phyloP scores from a whole-genome alignment of 306 rosid genomes.

The Dalbergia oliveri region DNA sequence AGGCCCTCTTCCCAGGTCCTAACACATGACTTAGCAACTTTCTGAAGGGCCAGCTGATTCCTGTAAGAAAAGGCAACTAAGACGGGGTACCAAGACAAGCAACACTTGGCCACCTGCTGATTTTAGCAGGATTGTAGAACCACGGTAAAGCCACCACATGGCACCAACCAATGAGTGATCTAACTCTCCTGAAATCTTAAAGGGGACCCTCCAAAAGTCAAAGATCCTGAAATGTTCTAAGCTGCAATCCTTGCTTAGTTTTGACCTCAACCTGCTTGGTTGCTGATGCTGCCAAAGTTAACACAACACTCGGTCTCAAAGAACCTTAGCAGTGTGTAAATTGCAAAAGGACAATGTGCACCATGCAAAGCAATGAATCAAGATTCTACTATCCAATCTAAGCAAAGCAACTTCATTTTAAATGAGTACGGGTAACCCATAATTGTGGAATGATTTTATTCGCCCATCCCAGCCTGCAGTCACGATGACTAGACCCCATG shows the following conservation, averaged over 20 bases:
- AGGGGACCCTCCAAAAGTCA: slow-evolving; percentile 49
- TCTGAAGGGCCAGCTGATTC: slow-evolving; percentile 60
- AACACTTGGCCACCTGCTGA: slow-evolving; percentile 57
- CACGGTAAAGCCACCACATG: slow-evolving; percentile 52
- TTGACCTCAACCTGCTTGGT: slow-evolving; percentile 51
- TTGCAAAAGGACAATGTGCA: slow-evolving; percentile 35
- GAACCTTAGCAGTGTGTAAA: slow-evolving; percentile 42
- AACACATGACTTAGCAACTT: slow-evolving; percentile 54
- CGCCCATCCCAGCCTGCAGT: slow-evolving; percentile 97
- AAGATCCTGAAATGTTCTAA: slow-evolving; percentile 34
- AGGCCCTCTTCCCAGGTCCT: slow-evolving; percentile 35
- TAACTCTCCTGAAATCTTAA: slow-evolving; percentile 51
- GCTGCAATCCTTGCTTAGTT: slow-evolving; percentile 44
- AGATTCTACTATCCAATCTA: slow-evolving; percentile 36
- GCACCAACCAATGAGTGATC: slow-evolving; percentile 39
- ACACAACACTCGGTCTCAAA: slow-evolving; percentile 34
- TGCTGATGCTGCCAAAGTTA: slow-evolving; percentile 50
- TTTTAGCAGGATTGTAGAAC: slow-evolving; percentile 53
- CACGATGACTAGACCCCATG: slow-evolving; percentile 95
- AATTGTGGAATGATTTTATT: slow-evolving; percentile 87
- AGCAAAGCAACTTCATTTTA: slow-evolving; percentile 55
- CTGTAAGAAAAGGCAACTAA: slow-evolving; percentile 51
- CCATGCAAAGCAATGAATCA: slow-evolving; percentile 45
- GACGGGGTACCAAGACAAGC: slow-evolving; percentile 55
- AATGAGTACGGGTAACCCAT: slow-evolving; percentile 75